phyloP scores from a whole-genome alignment of 768 basidiomycete genomes.

The Hygrophoropsis aurantiaca region DNA sequence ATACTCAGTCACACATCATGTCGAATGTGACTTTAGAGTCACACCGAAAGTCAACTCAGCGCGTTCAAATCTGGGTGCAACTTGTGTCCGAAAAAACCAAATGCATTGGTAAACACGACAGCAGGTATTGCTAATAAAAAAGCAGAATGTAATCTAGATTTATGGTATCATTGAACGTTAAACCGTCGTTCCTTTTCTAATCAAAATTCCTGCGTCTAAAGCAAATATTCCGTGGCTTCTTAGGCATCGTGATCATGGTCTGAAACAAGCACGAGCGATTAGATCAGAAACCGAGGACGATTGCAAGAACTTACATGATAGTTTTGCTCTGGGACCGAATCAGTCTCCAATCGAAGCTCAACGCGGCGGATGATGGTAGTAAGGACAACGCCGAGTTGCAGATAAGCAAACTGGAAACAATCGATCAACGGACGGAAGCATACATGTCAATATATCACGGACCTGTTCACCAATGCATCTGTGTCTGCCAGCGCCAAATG shows the following conservation, averaged over 20 bases:
- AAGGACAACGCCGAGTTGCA: conserved; percentile 87
- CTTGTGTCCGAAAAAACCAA: no score
- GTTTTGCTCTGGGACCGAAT: conserved; percentile 75
- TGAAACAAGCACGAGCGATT: conserved; percentile 28
- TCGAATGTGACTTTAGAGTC: no score
- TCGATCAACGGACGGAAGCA: conserved; percentile 8
- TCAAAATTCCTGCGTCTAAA: conserved; percentile 67
- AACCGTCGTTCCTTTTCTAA: conserved; percentile 21
- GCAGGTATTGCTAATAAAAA: no score
- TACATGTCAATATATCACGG: conserved; percentile 14
- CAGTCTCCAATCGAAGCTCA: conserved; percentile 66
- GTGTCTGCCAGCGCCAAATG: conserved; percentile 96
- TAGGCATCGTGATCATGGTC: conserved; percentile 95
- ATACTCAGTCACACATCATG: no score
- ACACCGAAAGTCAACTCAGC: no score
- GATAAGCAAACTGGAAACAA: conserved; percentile 78
- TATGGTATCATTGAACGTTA: background rate
- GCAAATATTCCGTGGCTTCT: conserved; percentile 59
- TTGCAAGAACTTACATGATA: conserved; percentile 69
- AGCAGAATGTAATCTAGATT: conserved; percentile 5
- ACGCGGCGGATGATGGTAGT: conserved; percentile 73
- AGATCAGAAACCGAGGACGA: background rate
- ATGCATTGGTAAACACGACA: no score
- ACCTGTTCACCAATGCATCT: conserved; percentile 92
- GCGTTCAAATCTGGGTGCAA: no score